These are phyloP conservation scores for Globisporangium polare DNA, from an alignment of 352 stramenopile genomes.

Conservation along the genomic window DNA sequence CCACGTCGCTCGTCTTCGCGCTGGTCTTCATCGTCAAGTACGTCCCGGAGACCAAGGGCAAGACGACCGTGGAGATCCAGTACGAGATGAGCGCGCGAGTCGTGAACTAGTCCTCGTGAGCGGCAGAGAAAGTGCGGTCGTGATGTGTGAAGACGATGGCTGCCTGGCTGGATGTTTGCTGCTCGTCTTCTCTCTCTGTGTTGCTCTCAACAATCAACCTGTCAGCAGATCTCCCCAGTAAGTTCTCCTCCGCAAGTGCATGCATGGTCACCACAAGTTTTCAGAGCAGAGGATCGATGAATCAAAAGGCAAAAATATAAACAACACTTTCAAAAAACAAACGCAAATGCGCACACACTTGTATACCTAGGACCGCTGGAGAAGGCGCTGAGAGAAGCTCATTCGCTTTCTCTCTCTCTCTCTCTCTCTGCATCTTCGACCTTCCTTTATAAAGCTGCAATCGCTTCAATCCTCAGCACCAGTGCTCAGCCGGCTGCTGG, in stretches of 20 bases:
- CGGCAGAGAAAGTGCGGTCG: neutral
- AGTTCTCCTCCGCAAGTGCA: too few relatives aligned
- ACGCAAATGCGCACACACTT: constrained; percentile 10
- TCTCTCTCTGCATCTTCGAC: neutral
- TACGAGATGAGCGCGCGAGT: constrained; percentile 41
- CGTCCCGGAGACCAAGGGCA: constrained; percentile 90
- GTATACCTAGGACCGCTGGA: constrained; percentile 11
- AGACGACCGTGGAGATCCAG: constrained; percentile 73
- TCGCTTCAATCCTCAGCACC: constrained; percentile 9
- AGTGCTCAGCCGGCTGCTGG: neutral
- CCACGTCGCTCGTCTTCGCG: constrained; percentile 64
- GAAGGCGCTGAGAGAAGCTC: neutral
- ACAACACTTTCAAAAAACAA: constrained; percentile 13
- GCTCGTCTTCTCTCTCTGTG: neutral
- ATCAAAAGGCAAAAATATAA: constrained; percentile 12
- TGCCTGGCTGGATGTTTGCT: neutral
- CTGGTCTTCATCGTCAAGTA: constrained; percentile 80
- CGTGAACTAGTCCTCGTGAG: neutral
- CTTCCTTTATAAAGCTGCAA: constrained; percentile 8
- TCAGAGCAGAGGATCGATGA: neutral
- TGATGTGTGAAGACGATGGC: neutral
- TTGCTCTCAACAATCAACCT: neutral
- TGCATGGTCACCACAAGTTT: neutral
- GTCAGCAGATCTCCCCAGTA: neutral
- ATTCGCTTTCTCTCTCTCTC: neutral